Evolutionary conservation across 2,329 filamentous ascomycete species (phyloP).

Genomic region (Xylaria sp.): DNA sequence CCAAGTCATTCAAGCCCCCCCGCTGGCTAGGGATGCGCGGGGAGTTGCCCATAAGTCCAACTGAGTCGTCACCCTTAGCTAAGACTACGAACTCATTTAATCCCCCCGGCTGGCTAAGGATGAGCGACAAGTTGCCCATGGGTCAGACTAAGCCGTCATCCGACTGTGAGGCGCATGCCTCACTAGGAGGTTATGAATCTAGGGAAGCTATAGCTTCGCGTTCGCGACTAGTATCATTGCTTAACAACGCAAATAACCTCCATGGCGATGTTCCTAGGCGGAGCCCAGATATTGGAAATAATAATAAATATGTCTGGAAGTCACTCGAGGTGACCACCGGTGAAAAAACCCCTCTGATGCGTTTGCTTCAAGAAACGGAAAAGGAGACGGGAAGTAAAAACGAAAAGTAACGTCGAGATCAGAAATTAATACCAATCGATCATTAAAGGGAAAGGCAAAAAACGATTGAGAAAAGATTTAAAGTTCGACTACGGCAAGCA

Average conservation of each 20-base stretch:
- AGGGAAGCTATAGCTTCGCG: not conserved
- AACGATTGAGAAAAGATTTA: not conserved
- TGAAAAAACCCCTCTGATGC: no score
- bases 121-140: not conserved
- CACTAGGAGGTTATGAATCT: not conserved
- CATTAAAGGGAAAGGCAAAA: not conserved
- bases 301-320: no score
- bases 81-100: no score
- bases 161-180: no score
- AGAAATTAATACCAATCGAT: not conserved
- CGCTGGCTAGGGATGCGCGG: not conserved
- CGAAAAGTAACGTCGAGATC: no score
- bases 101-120: no score
- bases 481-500: not conserved
- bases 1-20: not conserved
- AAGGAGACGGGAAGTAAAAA: no score
- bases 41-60: not conserved
- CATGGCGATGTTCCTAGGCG: not conserved
- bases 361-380: no score
- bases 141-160: not conserved
- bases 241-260: not conserved
- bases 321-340: no score
- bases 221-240: not conserved
- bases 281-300: no score
- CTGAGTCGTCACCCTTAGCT: not conserved